Percentiles rank a stretch among this genome's conserved stretches.
Evolutionary conservation across 495 filamentous ascomycete species (phyloP).

Genomic region (Rostrohypoxylon terebratum): DNA sequence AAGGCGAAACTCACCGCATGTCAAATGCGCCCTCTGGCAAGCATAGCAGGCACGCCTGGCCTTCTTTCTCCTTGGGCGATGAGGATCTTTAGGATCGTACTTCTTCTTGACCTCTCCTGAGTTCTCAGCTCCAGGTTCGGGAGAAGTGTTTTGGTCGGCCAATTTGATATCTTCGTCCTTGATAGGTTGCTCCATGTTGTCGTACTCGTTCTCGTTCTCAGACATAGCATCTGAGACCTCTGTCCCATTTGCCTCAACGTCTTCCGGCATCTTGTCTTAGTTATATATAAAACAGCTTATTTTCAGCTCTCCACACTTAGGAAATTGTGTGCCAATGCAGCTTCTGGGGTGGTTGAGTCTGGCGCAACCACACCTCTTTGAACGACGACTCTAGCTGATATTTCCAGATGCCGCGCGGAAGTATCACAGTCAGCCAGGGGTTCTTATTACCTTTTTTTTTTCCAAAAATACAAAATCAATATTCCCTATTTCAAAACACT

Average conservation of each 20-base stretch:
- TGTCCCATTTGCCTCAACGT: constrained; percentile 57
- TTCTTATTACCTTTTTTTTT: neutral
- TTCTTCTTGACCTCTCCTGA: constrained; percentile 67
- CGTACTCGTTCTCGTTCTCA: constrained; percentile 66
- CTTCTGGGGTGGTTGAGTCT: constrained; percentile 47
- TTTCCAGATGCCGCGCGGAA: constrained; percentile 43
- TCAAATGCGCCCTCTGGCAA: constrained; percentile 96
- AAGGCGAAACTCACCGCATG: constrained; percentile 83
- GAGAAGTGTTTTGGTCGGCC: constrained; percentile 62
- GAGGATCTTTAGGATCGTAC: constrained; percentile 83
- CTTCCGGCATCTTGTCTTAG: constrained; percentile 61
- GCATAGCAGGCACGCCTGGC: constrained; percentile 94
- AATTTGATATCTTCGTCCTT: constrained; percentile 71
- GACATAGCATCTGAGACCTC: constrained; percentile 67
- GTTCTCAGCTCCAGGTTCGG: constrained; percentile 57
- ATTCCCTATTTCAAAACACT: constrained; percentile 36
- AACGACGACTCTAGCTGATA: constrained; percentile 35
- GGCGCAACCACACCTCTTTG: constrained; percentile 52
- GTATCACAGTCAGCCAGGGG: constrained; percentile 41
- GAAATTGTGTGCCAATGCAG: constrained; percentile 51
- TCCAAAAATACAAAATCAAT: constrained; percentile 32
- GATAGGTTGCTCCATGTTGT: constrained; percentile 55
- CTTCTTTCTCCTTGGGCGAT: constrained; percentile 92
- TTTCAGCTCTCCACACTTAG: constrained; percentile 33
- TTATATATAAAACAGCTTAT: constrained; percentile 59